Conservation (phyloP, 1,284 basidiomycete species). For the Cronartium quercuum region DNA sequence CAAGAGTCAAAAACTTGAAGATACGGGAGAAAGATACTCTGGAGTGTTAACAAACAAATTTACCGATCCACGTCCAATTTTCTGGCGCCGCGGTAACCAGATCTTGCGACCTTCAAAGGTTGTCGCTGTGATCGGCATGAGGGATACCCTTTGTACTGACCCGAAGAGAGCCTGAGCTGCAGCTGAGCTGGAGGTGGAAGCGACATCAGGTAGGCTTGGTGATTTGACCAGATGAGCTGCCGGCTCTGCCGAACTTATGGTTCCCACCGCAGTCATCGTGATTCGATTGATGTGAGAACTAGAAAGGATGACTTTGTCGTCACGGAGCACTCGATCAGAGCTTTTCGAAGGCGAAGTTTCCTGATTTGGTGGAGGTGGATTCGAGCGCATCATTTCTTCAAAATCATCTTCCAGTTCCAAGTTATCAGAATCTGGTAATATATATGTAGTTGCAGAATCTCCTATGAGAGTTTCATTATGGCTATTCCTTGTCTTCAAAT, state of each 20-base stretch:
- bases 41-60: constrained; percentile 14
- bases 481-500: not conserved
- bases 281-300: too few relatives aligned
- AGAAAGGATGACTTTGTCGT: not conserved
- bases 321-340: not conserved
- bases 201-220: not conserved
- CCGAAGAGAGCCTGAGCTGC: not conserved
- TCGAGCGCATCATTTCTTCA: not conserved
- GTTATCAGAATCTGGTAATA: not conserved
- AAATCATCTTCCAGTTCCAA: constrained; percentile 1
- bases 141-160: not conserved
- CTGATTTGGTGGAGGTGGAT: not conserved
- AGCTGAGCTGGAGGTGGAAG: not conserved
- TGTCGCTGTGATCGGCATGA: not conserved
- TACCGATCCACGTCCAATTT: not conserved
- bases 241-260: too few relatives aligned
- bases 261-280: too few relatives aligned
- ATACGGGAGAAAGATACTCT: not conserved
- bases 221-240: too few relatives aligned
- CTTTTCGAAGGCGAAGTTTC: not conserved
- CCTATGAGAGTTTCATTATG: too few relatives aligned
- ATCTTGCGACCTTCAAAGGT: not conserved
- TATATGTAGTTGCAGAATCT: too few relatives aligned
- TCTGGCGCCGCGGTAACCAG: not conserved
- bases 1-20: constrained; percentile 16